Evolutionary conservation across 345 rosid species (phyloP), one percentile per base, ranked within the genome.

Genomic region (Pistacia atlantica): DNA sequence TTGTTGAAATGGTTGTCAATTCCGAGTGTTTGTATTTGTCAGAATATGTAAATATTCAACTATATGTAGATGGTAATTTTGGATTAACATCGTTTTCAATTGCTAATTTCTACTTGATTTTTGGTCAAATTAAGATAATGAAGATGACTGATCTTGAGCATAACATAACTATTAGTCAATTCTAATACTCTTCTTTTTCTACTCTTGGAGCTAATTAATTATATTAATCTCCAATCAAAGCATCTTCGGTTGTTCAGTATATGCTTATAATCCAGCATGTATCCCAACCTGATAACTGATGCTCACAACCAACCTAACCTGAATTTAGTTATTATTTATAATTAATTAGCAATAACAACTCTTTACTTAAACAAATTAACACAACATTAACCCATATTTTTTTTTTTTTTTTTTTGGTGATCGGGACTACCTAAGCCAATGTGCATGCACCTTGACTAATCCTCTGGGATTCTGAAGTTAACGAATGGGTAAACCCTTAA

Each of bases 81-180:
- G 17, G 4, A 13, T 12, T 17, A 64, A 74, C 45, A 62, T 63
- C 77, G 64, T 74, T 74, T 74, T 64, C 77, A 6, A n/a, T 63
- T 7, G 4, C 18, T 13, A 11, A 17, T 68, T 67, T 51, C 58
- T 48, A 25, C 6, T 42, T 42, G 9, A 6, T 48, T 49, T 67
- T 56, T 20, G 6, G 31, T 54, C 55, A 54, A 37, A 65, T 54
- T 65, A 65, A 61, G 59, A 62, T 13, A 18, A 63, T 8, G 69
- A 63, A 49, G 51, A 64, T 51, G 62, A 74, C 77, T 46, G 13
- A 28, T 31, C 8, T 73, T 1, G 10, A 71, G 16, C 42, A 13
- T 5, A 25, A 12, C 20, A 38, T 14, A 20, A 3, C n/a, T 31
- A 48, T 33, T 3, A 31, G 67, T 67, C 56, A 28, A 35, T 38